Conservation (phyloP, 352 stramenopile species). For the Phytophthora tubulina region DNA sequence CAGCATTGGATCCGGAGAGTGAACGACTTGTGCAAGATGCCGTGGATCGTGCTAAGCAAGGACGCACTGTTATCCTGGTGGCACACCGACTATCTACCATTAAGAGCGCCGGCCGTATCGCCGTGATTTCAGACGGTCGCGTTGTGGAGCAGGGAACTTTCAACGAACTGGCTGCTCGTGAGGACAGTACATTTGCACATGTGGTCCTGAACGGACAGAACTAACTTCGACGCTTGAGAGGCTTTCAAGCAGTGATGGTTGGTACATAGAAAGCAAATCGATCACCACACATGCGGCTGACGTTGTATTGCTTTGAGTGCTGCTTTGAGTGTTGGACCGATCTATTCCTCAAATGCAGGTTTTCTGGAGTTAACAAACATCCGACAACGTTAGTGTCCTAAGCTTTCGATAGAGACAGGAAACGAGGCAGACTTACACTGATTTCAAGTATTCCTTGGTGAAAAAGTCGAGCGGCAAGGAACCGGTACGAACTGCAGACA, state of each 20-base stretch:
- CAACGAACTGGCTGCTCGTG: constrained; percentile 59
- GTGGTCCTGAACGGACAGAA: constrained; percentile 77
- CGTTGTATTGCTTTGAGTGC: constrained; percentile 21
- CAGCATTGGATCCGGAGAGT: constrained; percentile 79
- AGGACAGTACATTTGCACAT: constrained; percentile 79
- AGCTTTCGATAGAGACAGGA: neutral
- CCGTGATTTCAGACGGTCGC: constrained; percentile 89
- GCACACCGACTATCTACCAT: constrained; percentile 97
- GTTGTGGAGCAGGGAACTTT: constrained; percentile 91
- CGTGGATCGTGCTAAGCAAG: constrained; percentile 76
- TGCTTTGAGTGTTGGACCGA: constrained; percentile 5
- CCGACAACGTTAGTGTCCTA: neutral
- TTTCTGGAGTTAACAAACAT: constrained; percentile 18
- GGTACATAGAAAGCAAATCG: constrained; percentile 34
- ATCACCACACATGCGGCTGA: constrained; percentile 19
- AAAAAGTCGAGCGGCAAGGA: constrained; percentile 56
- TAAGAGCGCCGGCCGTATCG: constrained; percentile 91
- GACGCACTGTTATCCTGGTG: constrained; percentile 97
- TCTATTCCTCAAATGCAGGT: constrained; percentile 25
- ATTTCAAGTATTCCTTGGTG: constrained; percentile 65
- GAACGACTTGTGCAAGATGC: constrained; percentile 85
- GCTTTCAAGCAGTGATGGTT: constrained; percentile 12
- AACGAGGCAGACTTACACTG: constrained; percentile 42
- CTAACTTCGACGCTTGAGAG: constrained; percentile 21
- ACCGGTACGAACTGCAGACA: constrained; percentile 45